A percentile compares a stretch with the other conserved stretches of the same genome.
These are phyloP conservation scores for Halophytophthora polymorphica DNA, from an alignment of 352 stramenopile species.

Conservation along the genomic window DNA sequence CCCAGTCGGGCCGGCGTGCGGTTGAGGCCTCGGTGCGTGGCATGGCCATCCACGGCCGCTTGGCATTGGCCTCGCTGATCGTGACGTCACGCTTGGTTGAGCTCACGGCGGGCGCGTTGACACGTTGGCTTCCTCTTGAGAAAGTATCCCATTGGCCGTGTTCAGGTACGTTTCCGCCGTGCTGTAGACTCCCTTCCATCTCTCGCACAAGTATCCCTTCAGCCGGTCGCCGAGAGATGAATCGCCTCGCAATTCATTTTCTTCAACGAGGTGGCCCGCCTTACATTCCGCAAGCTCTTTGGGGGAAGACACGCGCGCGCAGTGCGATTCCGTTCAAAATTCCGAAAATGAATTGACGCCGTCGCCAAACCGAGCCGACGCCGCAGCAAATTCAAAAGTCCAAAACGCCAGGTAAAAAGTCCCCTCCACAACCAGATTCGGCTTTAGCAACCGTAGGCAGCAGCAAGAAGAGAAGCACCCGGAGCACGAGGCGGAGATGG, in stretches of 20 bases:
- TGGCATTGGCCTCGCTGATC: too few species aligned
- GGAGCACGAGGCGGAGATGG: constrained; percentile 30
- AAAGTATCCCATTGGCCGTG: too few species aligned
- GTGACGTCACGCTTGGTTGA: too few species aligned
- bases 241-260: constrained; percentile 32
- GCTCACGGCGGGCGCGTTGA: too few species aligned
- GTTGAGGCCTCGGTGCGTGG: too few species aligned
- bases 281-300: constrained; percentile 10
- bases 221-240: constrained; percentile 1
- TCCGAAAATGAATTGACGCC: not conserved
- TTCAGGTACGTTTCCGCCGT: too few species aligned
- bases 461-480: constrained; percentile 7
- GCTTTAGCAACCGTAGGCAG: constrained; percentile 17
- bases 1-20: too few species aligned
- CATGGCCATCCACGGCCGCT: too few species aligned
- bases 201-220: too few species aligned
- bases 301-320: not conserved
- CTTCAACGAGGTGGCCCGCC: constrained; percentile 14
- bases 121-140: too few species aligned
- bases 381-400: constrained; percentile 11
- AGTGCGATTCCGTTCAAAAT: constrained; percentile 21
- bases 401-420: not conserved
- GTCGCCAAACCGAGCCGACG: not conserved
- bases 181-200: too few species aligned
- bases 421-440: constrained; percentile 14